Evolutionary conservation across 2,329 filamentous ascomycete genomes (phyloP), one percentile per base, ranked within the genome.

Genomic region (Fusarium begoniae): DNA sequence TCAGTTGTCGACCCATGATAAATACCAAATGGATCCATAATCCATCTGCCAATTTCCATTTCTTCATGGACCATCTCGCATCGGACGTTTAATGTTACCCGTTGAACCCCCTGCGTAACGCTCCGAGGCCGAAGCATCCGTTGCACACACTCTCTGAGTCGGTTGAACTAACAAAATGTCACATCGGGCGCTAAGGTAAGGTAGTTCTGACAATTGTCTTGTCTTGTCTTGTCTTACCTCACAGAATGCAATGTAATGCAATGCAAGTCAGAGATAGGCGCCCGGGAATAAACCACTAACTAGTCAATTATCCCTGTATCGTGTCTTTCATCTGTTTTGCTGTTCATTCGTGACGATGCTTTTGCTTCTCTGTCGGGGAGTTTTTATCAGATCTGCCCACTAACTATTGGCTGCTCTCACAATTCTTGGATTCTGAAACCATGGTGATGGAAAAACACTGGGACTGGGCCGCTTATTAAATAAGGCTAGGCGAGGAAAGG

Each of bases 401-500:
- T 17, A 63, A 40, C 45, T 14, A 54, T 69, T 63, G 45, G 64
- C 26, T 40, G 22, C 13, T 13, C 15, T 37, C 56, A 14, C 26
- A 35, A 8, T 37, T 38, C 14, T 28, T 28, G 73, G 38, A 54
- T 22, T 45, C 60, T 65, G 55, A 64, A 71, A 63, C 66, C 72
- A 62, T 64, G 63, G 57, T 57, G 53, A 45, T 35, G 48, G 63
- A 28, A 43, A 54, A 35, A 35, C 45, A n/a, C 48, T 43, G 41
- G 40, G 35, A 28, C 63, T 63, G 38, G 45, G 45, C 57, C 57
- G 32, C 55, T 45, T 18, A 22, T 30, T 13, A 26, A 40, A 26
- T 40, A 62, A 57, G 63, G 50, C 67, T 68, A 54, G 44, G 50
- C 45, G 67, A 71, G 53, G 55, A 70, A 66, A 50, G 67, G 51